Conservation (phyloP, 495 filamentous ascomycete genomes). For the Aspergillus ellipticus region DNA sequence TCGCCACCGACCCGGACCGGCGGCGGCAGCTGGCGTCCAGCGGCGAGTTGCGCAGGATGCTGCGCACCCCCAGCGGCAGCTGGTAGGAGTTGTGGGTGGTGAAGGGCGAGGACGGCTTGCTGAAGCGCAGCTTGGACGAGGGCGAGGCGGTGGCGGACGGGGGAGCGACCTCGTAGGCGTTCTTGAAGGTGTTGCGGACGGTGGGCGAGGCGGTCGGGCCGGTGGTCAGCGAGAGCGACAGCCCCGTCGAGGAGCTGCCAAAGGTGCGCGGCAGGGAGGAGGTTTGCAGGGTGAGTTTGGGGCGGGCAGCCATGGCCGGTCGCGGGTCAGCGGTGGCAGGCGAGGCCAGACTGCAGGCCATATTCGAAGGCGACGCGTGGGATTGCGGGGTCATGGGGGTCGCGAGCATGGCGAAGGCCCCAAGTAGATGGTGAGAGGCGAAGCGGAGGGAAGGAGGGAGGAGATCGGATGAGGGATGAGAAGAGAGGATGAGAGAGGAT, state of each 20-base stretch:
- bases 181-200: conserved; percentile 76
- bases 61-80: conserved; percentile 60
- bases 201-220: conserved; percentile 69
- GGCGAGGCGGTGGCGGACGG: conserved; percentile 53
- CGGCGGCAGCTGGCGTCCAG: conserved; percentile 35
- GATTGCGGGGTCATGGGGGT: conserved; percentile 14
- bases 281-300: conserved; percentile 81
- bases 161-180: conserved; percentile 67
- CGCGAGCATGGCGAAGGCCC: conserved; percentile 14
- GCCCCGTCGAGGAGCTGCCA: conserved; percentile 50
- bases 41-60: conserved; percentile 76
- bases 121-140: conserved; percentile 23
- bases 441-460: not conserved
- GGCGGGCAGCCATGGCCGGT: conserved; percentile 52
- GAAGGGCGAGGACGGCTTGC: conserved; percentile 22
- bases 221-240: conserved; percentile 54
- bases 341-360: conserved; percentile 23
- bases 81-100: conserved; percentile 54
- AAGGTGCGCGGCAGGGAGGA: conserved; percentile 47
- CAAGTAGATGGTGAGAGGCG: conserved; percentile 1
- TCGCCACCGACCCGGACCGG: conserved; percentile 38
- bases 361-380: not conserved
- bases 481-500: conserved; percentile 18
- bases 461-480: conserved; percentile 2
- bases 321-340: conserved; percentile 31